phyloP scores from a whole-genome alignment of 2,329 filamentous ascomycete genomes.

The Phyllosticta paracitricarpa region DNA sequence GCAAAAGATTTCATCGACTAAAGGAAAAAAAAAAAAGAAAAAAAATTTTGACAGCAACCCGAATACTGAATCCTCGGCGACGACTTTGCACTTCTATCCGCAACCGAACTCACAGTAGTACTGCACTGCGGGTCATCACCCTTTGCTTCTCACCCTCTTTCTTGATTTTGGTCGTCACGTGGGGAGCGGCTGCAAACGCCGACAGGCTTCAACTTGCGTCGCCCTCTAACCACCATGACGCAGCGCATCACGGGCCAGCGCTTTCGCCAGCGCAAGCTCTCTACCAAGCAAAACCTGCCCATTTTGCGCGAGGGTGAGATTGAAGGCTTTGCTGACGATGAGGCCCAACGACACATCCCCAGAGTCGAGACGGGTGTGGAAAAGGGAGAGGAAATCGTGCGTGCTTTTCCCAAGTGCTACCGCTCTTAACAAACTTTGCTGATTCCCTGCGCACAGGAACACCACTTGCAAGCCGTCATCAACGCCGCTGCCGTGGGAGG shows the following conservation, averaged over 20 bases:
- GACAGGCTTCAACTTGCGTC: not conserved
- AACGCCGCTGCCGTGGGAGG: conserved; percentile 51
- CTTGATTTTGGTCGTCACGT: conserved; percentile 8
- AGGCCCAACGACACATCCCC: conserved; percentile 67
- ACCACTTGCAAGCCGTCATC: conserved; percentile 83
- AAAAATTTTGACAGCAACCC: not conserved
- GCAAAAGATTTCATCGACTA: not conserved
- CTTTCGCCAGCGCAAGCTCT: conserved; percentile 83
- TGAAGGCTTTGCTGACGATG: conserved; percentile 76
- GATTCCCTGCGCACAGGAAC: conserved; percentile 55
- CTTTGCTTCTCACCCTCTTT: not conserved
- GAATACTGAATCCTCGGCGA: not conserved
- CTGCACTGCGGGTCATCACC: not conserved
- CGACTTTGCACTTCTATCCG: not conserved
- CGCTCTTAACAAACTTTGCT: not conserved
- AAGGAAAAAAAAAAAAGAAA: not conserved
- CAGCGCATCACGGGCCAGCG: conserved; percentile 39
- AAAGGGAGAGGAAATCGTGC: conserved; percentile 92
- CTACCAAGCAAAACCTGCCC: conserved; percentile 75
- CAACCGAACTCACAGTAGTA: not conserved
- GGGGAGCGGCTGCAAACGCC: conserved; percentile 3
- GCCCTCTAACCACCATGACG: conserved; percentile 22
- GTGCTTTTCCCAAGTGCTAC: conserved; percentile 35
- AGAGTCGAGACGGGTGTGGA: conserved; percentile 94
- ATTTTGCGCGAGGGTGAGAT: conserved; percentile 87